Evolutionary conservation across 768 basidiomycete genomes (phyloP), one percentile per base, ranked within the genome.

Genomic region (Collybia sp.): DNA sequence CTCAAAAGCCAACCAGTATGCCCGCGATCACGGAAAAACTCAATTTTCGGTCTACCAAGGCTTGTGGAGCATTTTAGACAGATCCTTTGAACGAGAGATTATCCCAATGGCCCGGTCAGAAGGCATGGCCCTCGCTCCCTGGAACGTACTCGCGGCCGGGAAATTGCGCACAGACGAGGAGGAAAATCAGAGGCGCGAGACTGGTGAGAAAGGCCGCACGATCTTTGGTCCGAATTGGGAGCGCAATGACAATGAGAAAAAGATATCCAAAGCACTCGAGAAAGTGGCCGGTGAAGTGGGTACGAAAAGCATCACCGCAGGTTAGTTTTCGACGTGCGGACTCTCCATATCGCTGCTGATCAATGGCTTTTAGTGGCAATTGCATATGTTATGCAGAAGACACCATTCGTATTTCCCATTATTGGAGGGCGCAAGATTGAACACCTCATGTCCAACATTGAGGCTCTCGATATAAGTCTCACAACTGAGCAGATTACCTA

Each of bases 151-250:
- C 8, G 68, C 59, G 5, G 60, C 44, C 10, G 65, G 68, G 50
- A 82, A 80, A 49, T 68, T 85, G 15, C 62, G 77, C 36, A 83
- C 80, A 0, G 63, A 71, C n/a, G 85, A 76, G 12, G 63, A 68
- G 44, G 66, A 68, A 37, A 57, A 61, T 30, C 46, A 46, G 11
- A 52, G 62, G 0, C 46, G 48, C 6, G 39, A 58, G 16, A 55
- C 58, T 2, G 66, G 66, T 6, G 72, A 76, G 48, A 64, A 65
- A 0, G 76, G 76, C 1, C 71, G 75, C 1, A 58, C 35, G 5
- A 25, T 65, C 0, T 45, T 52, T 5, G 48, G 54, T 8, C 43
- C 50, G 0, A 47, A 67, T 20, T 80, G 79, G 79, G 60, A 72
- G 53, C 70, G 78, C 5, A 75, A 46, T 30, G 73, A 75, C 34